Conservation (phyloP, 139 green algal species). For the Marvania coccoides region DNA sequence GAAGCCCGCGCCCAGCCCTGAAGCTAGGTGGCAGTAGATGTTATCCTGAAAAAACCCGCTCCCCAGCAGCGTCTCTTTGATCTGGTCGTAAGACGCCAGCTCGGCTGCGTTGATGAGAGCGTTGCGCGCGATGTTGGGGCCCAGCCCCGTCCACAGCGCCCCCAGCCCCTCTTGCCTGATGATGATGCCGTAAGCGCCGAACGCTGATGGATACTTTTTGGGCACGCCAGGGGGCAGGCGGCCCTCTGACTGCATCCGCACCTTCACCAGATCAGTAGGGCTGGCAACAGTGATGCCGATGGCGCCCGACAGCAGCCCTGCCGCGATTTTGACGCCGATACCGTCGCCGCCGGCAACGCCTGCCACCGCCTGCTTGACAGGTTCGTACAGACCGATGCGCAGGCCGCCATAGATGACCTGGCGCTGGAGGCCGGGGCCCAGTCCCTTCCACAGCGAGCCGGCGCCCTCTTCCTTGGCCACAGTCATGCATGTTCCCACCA, state of each 20-base stretch:
- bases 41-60: constrained; percentile 60
- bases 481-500: constrained; percentile 85
- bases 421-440: constrained; percentile 87
- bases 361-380: constrained; percentile 77
- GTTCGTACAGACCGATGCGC: constrained; percentile 96
- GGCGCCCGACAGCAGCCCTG: constrained; percentile 85
- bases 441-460: constrained; percentile 86
- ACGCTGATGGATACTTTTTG: constrained; percentile 75
- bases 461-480: constrained; percentile 88
- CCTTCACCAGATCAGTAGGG: constrained; percentile 97
- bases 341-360: constrained; percentile 67
- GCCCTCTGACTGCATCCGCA: constrained; percentile 90
- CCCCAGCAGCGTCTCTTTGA: constrained; percentile 64
- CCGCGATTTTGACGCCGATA: constrained; percentile 85
- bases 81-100: constrained; percentile 93
- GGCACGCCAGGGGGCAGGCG: constrained; percentile 64
- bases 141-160: constrained; percentile 90
- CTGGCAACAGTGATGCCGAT: constrained; percentile 80
- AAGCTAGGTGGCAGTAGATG: constrained; percentile 63
- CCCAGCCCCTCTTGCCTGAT: constrained; percentile 79
- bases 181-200: constrained; percentile 91
- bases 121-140: constrained; percentile 93
- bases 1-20: constrained; percentile 88
- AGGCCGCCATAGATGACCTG: constrained; percentile 94
- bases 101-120: constrained; percentile 97